Evolutionary conservation across 345 rosid species (phyloP).

Genomic region (Ceriops decandra): DNA sequence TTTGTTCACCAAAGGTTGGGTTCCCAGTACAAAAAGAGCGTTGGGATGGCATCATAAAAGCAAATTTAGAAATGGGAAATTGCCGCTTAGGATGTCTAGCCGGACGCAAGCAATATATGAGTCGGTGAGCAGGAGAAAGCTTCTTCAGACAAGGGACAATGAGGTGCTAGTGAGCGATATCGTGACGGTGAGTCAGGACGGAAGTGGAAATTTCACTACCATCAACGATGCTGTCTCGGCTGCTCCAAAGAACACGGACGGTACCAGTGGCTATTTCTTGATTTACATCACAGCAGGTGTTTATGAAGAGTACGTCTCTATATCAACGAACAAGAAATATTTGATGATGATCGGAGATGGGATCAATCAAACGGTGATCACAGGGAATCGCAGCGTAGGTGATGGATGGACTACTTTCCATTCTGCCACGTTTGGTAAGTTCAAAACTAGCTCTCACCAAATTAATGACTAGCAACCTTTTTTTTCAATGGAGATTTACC

Average conservation of each 20-base stretch:
- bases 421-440: constrained; percentile 80
- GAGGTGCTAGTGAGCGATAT: constrained; percentile 46
- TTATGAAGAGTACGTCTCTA: constrained; percentile 68
- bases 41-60: constrained; percentile 26
- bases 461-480: neutral
- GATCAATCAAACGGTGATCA: constrained; percentile 69
- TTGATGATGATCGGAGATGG: constrained; percentile 92
- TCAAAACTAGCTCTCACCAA: neutral
- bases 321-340: constrained; percentile 62
- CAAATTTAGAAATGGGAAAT: constrained; percentile 45
- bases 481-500: neutral
- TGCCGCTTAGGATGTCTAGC: constrained; percentile 56
- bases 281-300: constrained; percentile 63
- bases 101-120: constrained; percentile 47
- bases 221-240: constrained; percentile 62
- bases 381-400: constrained; percentile 73
- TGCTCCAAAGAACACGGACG: constrained; percentile 69
- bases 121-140: constrained; percentile 51
- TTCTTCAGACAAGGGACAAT: constrained; percentile 33
- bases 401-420: constrained; percentile 91
- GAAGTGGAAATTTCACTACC: constrained; percentile 67
- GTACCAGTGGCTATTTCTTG: constrained; percentile 62
- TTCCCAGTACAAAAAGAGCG: constrained; percentile 44
- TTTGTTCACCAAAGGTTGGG: constrained; percentile 69
- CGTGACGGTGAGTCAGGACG: constrained; percentile 65